These are phyloP conservation scores for Crithidia fasciculata DNA, from an alignment of 208 protist species.

Conservation along the genomic window DNA sequence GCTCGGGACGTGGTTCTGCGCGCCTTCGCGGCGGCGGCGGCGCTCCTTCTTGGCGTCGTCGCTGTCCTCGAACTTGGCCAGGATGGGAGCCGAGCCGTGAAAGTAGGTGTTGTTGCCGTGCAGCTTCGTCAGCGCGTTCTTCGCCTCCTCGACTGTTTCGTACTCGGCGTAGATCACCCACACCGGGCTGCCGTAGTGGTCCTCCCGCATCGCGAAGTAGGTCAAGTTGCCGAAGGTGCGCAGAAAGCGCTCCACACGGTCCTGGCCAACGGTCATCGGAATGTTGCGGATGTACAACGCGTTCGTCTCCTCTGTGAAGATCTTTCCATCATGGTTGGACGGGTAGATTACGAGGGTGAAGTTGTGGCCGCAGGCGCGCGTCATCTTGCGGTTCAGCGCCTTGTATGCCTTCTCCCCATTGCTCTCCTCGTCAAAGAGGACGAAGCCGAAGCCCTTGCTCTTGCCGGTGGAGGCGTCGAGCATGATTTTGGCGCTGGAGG, in stretches of 20 bases:
- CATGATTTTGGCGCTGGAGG: constrained; percentile 89
- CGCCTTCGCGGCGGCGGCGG: constrained; percentile 58
- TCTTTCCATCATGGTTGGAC: constrained; percentile 71
- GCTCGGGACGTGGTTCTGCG: constrained; percentile 33
- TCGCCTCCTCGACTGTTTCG: constrained; percentile 61
- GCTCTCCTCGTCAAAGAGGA: constrained; percentile 92
- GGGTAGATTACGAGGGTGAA: constrained; percentile 82
- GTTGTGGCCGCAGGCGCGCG: constrained; percentile 47
- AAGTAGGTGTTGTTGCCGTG: constrained; percentile 80
- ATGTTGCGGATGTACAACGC: constrained; percentile 89
- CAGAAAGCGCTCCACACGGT: constrained; percentile 67
- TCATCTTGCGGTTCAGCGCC: constrained; percentile 62
- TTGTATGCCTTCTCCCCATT: constrained; percentile 75
- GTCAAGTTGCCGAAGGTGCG: constrained; percentile 61
- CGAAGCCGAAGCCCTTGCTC: constrained; percentile 96
- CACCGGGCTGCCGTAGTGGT: constrained; percentile 81
- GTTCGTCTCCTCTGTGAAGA: constrained; percentile 48
- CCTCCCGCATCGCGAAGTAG: constrained; percentile 81
- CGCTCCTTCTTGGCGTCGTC: constrained; percentile 75
- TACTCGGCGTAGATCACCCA: constrained; percentile 88
- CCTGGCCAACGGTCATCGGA: constrained; percentile 56
- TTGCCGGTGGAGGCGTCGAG: constrained; percentile 87
- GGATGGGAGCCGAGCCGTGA: constrained; percentile 50
- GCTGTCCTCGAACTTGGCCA: constrained; percentile 83
- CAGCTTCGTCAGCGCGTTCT: constrained; percentile 61